Base-by-base conservation (phyloP, 495 filamentous ascomycete species). In the Parachaetomium inaequale region DNA sequence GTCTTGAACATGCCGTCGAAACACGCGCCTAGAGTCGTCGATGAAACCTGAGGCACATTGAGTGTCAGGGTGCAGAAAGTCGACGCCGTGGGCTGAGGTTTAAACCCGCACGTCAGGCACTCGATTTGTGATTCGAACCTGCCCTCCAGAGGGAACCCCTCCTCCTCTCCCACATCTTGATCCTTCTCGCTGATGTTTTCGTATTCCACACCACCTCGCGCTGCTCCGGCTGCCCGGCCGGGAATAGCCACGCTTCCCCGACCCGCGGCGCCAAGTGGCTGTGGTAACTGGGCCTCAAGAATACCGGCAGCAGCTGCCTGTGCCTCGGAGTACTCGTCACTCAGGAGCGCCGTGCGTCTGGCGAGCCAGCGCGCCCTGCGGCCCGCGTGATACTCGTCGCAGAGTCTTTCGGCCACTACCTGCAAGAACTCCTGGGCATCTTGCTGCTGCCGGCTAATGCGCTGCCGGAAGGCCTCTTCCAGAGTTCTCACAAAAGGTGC, bases 341-440 rank as follows among this genome's bases (percentile, higher is more conserved):
- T 40, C 4, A 31, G 31, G 17, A 40, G 42, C 4, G 52, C 59
- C 46, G 65, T 71, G 25, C 63, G 67, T 34, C 55, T 70, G 3
- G 78, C 77, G 32, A 76, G 69, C 64, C 77, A 75, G 57, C 92
- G 79, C 14, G 90, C 92, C 65, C 87, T 81, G 38, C 81, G 80
- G 36, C 91, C 92, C 12, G 91, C 91, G 72, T 96, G 87, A 67
- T 97, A 93, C 74, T 99, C 94, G 67, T 98, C 93, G 47, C 88
- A 90, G 36, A 99, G 80, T 47, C 93, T 82, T 75, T 99, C 95
- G 5, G 91, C 87, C 21, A 99, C 87, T 51, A 98, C 84, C 74
- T 99, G 94, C 57, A 99, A 68, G 61, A 99, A 95, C 72, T 99
- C 94, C 70, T 99, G 94, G n/a, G 94, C 94, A 77, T 99, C 94